These are phyloP conservation scores for Syncephalis fuscata DNA, from an alignment of 371 early-diverging fungal species.

Conservation along the genomic window DNA sequence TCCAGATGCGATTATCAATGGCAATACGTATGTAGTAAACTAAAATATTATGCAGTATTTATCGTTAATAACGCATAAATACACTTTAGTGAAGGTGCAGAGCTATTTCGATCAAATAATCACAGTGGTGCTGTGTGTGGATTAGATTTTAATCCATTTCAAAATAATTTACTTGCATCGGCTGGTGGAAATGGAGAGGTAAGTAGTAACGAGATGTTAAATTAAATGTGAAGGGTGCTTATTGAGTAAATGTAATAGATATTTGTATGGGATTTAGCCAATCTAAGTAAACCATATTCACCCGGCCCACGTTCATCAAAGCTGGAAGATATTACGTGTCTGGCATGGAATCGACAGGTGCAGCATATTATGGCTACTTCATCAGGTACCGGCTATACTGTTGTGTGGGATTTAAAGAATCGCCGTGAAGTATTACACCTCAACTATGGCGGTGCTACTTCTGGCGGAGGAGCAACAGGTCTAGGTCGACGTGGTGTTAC, in stretches of 20 bases:
- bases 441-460: constrained; percentile 36
- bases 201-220: neutral
- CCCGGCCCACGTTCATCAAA: constrained; percentile 73
- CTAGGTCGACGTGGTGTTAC: constrained; percentile 44
- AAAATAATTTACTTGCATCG: constrained; percentile 73
- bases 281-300: constrained; percentile 67
- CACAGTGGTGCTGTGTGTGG: constrained; percentile 85
- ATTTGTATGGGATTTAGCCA: constrained; percentile 87
- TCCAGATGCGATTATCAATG: constrained; percentile 50
- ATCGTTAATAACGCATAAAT: no score
- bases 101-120: constrained; percentile 45
- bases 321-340: constrained; percentile 72
- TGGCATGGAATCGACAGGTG: constrained; percentile 89
- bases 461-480: constrained; percentile 15
- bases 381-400: constrained; percentile 79
- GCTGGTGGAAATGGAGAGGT: constrained; percentile 88
- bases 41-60: no score
- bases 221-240: neutral
- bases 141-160: constrained; percentile 81
- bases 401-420: constrained; percentile 88
- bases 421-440: constrained; percentile 74
- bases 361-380: constrained; percentile 87
- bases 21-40: constrained; percentile 21
- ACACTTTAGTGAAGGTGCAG: constrained; percentile 15
- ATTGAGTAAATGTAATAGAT: constrained; percentile 20